Base-by-base conservation (phyloP, 805 yeast species). In the Phaffomyces antillensis region DNA sequence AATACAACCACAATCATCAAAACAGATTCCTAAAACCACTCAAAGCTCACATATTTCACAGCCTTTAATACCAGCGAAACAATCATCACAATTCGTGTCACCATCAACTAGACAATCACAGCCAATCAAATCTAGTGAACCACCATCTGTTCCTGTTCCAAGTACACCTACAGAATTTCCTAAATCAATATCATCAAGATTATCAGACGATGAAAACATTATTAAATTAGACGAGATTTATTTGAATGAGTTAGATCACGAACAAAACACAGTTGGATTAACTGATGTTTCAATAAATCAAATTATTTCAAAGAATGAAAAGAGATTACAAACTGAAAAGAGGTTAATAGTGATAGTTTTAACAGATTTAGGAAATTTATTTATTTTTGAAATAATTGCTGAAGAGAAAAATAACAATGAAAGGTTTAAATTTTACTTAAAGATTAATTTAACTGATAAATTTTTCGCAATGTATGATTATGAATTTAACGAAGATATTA, bases 391-490 rank as follows among this genome's bases (percentile, higher is more conserved):
- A 46, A 38, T 44, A 9, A 36, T 26, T 17, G 41, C 49, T 34
- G 20, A 54, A 54, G 20, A 61, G 5, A 20, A 43, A 18, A 46
- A 36, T 17, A 6, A n/a, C 7, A 37, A 52, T 18, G 47, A 47
- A 8, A 35, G 39, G 9, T 28, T 23, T n/a, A 23, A 34, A 25
- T 52, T 50, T 28, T 44, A 54, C 18, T 55, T 63, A 32, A 72
- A 72, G 25, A 70, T 76, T 33, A 71, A 65, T 42, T 53, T 73
- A 28, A 72, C 76, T 0, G 77, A 75, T 52, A 64, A 67, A 37
- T 68, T 76, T 51, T 77, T 84, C 44, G 85, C 86, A 56, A 79
- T 85, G 81, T 85, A 84, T 59, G 91, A 84, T 61, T 83, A 81
- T 61, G 91, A 84, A 59, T 84, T 85, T 61, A 81, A 79, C 50